Percentiles rank a stretch among this genome's conserved stretches.
These are phyloP conservation scores for Alternaria triticina DNA, from an alignment of 2,329 filamentous ascomycete genomes.

Conservation along the genomic window DNA sequence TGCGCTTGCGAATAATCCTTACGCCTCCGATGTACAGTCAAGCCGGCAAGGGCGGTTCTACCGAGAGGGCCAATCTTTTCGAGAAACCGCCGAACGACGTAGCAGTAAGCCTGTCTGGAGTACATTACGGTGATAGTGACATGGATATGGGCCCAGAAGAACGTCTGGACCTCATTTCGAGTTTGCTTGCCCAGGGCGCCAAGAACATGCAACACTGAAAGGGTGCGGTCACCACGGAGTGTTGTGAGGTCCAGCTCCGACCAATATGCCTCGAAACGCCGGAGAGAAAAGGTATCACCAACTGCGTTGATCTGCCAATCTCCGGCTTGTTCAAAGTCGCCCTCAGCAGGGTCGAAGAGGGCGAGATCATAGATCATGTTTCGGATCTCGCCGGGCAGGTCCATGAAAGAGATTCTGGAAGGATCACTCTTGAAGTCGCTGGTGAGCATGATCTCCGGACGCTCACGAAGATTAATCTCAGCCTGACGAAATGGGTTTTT, in stretches of 20 bases:
- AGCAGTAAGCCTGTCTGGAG: no score
- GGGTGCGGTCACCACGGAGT: no score
- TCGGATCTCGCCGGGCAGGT: not conserved
- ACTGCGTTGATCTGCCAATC: no score
- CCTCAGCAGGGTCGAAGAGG: not conserved
- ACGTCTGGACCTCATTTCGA: not conserved
- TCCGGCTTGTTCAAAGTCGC: not conserved
- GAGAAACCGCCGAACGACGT: not conserved
- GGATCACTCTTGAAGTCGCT: not conserved
- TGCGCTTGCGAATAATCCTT: not conserved
- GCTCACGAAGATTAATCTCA: not conserved
- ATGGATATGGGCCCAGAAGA: not conserved
- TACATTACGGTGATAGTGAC: no score
- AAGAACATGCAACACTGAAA: not conserved
- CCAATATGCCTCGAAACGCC: no score
- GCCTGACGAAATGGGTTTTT: accelerated
- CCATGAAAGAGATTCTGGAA: not conserved
- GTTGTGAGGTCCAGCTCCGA: no score
- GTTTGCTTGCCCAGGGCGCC: not conserved
- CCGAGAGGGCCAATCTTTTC: not conserved
- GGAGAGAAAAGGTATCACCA: no score
- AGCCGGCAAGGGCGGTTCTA: not conserved
- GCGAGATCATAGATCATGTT: not conserved
- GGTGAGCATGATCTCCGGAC: not conserved
- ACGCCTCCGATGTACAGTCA: not conserved